Conservation (phyloP, 2,329 filamentous ascomycete species). For the Microthyrium microscopicum region DNA sequence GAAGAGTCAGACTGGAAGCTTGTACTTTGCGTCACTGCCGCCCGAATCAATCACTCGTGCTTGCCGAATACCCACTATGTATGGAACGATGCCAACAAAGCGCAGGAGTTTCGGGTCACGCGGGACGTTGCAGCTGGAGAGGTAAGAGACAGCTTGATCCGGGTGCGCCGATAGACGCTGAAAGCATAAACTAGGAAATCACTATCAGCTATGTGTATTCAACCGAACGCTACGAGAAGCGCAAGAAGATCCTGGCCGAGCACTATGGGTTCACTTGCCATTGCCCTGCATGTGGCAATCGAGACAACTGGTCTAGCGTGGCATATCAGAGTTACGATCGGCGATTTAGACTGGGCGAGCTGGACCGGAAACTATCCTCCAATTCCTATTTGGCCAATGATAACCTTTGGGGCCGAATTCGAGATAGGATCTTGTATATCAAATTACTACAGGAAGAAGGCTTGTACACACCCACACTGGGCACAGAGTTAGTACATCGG, state of each 20-base stretch:
- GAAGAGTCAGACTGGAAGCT: slow-evolving; percentile 7
- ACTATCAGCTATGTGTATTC: slow-evolving; percentile 6
- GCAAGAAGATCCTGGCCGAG: slow-evolving; percentile 5
- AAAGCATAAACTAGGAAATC: slow-evolving; percentile 4
- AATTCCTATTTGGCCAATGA: too few relatives aligned
- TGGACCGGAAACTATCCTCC: too few relatives aligned
- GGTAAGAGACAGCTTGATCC: not conserved
- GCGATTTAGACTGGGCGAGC: slow-evolving; percentile 1
- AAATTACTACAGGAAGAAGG: too few relatives aligned
- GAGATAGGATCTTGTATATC: too few relatives aligned
- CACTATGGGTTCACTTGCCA: slow-evolving; percentile 7
- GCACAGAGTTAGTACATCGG: too few relatives aligned
- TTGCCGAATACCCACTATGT: slow-evolving; percentile 7
- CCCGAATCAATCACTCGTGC: slow-evolving; percentile 8
- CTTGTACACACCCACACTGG: too few relatives aligned
- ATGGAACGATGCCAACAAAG: slow-evolving; percentile 1
- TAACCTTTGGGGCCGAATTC: too few relatives aligned
- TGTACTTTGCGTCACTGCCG: too few relatives aligned
- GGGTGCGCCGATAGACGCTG: not conserved
- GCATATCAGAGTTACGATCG: not conserved
- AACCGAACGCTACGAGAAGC: slow-evolving; percentile 1
- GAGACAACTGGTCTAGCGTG: slow-evolving; percentile 1
- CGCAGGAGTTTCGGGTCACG: slow-evolving; percentile 3
- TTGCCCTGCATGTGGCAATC: slow-evolving; percentile 4
- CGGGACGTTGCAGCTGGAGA: slow-evolving; percentile 3